Base-by-base conservation (phyloP, 805 yeast genomes). In the Candida sanyiensis region DNA sequence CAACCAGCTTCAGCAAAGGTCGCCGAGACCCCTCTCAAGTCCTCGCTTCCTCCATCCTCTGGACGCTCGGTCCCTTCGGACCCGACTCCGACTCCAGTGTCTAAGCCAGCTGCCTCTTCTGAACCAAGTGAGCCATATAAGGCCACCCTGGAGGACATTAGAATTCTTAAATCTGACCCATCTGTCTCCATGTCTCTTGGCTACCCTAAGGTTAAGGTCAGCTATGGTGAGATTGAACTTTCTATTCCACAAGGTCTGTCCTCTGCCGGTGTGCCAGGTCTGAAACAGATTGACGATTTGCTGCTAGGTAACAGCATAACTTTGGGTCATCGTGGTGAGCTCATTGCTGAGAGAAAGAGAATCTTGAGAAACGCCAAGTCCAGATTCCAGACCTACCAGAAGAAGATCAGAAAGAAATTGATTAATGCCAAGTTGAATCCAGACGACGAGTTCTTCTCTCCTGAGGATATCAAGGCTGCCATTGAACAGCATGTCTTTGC, bases 231-330 rank as follows among this genome's bases (percentile, higher is more conserved):
- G 5, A 25, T 29, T 20, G 35, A 35, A 2, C 19, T 39, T 3
- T 20, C 37, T 12, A 5, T 39, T 10, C 43, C 43, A 6, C 11
- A 22, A 8, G 28, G 27, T 4, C 17, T 44, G 10, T 16, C 33
- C 7, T 29, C 24, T n/a, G 37, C 24, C 17, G 41, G 44, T 19
- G 37, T 46, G 19, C 42, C 46, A 12, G 46, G 41, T 3, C 15
- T 46, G 13, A 9, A 23, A 16, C 32, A 25, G 18, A 24, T 40
- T 32, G 29, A 42, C 9, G 22, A 27, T 10, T 11, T 22, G n/a
- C 28, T 43, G 5, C 9, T 24, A 7, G 29, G 36, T 25, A 33
- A 37, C 3, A 12, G n/a, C 1, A 15, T 38, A 1, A 10, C 45
- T 11, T 16, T 24, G 7, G 13, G 15, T 2, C 27, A 33, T 2